Base-by-base conservation (phyloP, 306 rosid genomes). In the Lupinus albus region DNA sequence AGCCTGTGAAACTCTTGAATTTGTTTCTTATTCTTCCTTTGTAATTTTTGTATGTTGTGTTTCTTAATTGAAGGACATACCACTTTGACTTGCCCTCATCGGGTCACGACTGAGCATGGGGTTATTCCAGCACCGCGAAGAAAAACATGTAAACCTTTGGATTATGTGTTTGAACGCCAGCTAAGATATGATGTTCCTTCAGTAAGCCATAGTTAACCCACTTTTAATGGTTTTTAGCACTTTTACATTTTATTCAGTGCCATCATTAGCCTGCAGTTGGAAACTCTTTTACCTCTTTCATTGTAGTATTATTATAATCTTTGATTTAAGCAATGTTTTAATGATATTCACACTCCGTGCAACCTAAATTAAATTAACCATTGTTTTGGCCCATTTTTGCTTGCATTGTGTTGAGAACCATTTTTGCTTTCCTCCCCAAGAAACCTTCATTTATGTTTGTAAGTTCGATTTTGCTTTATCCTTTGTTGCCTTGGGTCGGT, bases 81-180 rank as follows among this genome's bases (percentile, higher is more conserved):
- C 44, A 92, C 98, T 16, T 70, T 89, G 85, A 75, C 85, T 61
- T 92, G 98, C 81, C 98, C 98, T 0, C 96, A 92, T 77, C 87
- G 88, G 8, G 89, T 79, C 75, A 79, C 91, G 50, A 84, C 95
- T 25, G 95, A 92, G 73, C 81, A 68, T 75, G 98, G 98, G 59
- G 98, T 92, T 52, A 35, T 87, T 64, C 98, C 96, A 5, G 89
- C 98, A 14, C 81, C 92, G 5, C 89, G 62, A 63, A 89, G 75
- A 73, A 78, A 68, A 71, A 70, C 85, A 45, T 47, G 58, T n/a
- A 89, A 89, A 57, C 84, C 91, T 12, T 64, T 92, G 71, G 83
- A 80, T 11, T 92, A 87, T 76, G 89, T 89, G 51, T 89, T 92
- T 50, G 91, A 89, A 73, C 91, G 98, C 78, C 96, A 92, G 81